Base-by-base conservation (phyloP, 805 yeast species). In the Isabelozyma pseudorhagii region DNA sequence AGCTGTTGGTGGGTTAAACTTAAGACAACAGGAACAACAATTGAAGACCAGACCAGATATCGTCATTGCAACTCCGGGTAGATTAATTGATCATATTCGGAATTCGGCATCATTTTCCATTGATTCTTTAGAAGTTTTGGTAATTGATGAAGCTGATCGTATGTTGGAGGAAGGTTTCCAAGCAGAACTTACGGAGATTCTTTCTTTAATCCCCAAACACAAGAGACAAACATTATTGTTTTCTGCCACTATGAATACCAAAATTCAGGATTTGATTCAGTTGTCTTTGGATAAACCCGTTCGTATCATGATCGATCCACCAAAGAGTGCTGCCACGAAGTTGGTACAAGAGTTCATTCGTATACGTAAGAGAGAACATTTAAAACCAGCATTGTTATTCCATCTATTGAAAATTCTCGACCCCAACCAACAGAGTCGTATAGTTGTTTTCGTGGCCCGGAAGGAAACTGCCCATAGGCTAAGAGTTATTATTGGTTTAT, bases 111-210 rank as follows among this genome's bases (percentile, higher is more conserved):
- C 94, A 46, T 94, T 94, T 67, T 83, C 84, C 45, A 96, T 91
- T 44, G 98, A 94, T 57, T 78, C 84, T 34, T 94, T 94, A 45
- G 99, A 94, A 72, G 88, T 94, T 47, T 75, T 94, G 60, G 96
- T 94, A 29, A 79, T 94, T 58, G 99, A 94, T 75, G 99, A 94
- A 75, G 99, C 99, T 52, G 99, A 94, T 78, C 84, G 99, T 75
- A 94, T 94, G 98, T 79, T 94, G 59, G 99, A 94, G 67, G 99
- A 94, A 71, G 99, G 99, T 63, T 94, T 94, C 82, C 97, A 92
- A 69, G 89, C 84, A 47, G 99, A 94, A 70, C 76, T 94, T 57
- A 86, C 90, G 15, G 99, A 94, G 67, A 93, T 94, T 52, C 79
- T 94, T 69, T 80, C 87, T 11, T 75, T 93, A 48, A 77, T 96